Base-by-base conservation (phyloP, 2,329 filamentous ascomycete genomes). In the Aspergillus fijiensis region DNA sequence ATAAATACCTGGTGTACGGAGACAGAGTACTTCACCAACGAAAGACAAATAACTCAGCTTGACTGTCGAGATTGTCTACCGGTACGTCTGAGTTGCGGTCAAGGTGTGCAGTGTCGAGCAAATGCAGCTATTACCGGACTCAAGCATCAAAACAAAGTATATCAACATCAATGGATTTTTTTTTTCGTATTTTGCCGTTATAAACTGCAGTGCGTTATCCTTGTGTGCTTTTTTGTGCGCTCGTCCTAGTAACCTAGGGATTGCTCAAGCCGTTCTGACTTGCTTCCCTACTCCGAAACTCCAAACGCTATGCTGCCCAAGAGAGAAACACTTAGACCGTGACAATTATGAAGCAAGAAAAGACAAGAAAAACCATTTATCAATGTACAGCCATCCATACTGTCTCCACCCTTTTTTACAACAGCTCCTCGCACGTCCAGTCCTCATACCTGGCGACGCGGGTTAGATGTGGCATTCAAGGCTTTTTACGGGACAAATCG, bases 371-470 rank as follows among this genome's bases (percentile, higher is more conserved):
- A 62, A 55, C 64, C 65, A 64, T 57, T 52, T 57, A 60, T 63
- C 50, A 61, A 63, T 57, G 54, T 61, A 66, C 63, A 66, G 59
- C 60, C 59, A 55, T 57, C 59, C 59, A 23, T 47, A 50, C 31
- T 55, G 42, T 57, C 51, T 57, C 51, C 48, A 52, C 10, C 47
- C 7, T 62, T 45, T 45, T 45, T 73, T 78, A 84, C 58, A 96
- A 84, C 65, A 98, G 83, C 79, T 99, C 95, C 80, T 98, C 95
- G 79, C 93, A 97, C 39, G 93, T 96, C 95, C 95, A 99, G 77
- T 99, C 95, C 84, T 99, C 95, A 78, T 98, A 98, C 81, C 90
- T 94, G 67, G n/a, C 56, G 25, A 23, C 19, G 54, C 42, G 45
- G 50, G 59, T 60, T 56, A 60, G 51, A 59, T 42, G 16, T 23